Conservation (phyloP, 345 rosid genomes). For the Adansonia digitata region DNA sequence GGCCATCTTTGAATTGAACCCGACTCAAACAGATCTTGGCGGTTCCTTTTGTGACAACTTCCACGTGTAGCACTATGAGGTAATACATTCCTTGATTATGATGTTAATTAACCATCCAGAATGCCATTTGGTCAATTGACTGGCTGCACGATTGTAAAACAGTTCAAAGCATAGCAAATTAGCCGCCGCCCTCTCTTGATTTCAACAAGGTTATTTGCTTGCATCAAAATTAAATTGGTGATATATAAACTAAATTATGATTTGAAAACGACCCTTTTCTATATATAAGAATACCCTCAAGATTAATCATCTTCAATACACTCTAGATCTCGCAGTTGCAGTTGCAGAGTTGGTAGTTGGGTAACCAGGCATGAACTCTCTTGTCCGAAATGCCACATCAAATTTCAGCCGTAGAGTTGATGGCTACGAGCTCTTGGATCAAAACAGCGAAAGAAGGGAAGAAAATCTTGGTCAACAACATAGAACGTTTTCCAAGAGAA, state of each 20-base stretch:
- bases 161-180: neutral
- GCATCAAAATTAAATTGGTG: neutral
- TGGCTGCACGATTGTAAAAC: neutral
- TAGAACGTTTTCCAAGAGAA: slow-evolving; percentile 18
- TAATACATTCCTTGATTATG: neutral
- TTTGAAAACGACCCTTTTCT: neutral
- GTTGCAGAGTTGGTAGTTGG: neutral
- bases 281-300: neutral
- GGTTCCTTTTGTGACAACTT: neutral
- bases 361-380: slow-evolving; percentile 7
- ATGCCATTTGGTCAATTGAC: neutral
- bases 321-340: neutral
- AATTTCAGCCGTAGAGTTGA: slow-evolving; percentile 12
- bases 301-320: neutral
- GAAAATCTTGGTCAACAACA: neutral
- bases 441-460: slow-evolving; percentile 1
- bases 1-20: neutral
- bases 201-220: slow-evolving; percentile 1
- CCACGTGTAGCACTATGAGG: neutral
- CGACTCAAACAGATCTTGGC: neutral
- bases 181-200: neutral
- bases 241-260: neutral
- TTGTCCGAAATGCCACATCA: slow-evolving; percentile 9
- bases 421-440: slow-evolving; percentile 23
- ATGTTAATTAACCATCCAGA: neutral